phyloP scores from a whole-genome alignment of 768 basidiomycete genomes.

The Agrocybe chaxingu region DNA sequence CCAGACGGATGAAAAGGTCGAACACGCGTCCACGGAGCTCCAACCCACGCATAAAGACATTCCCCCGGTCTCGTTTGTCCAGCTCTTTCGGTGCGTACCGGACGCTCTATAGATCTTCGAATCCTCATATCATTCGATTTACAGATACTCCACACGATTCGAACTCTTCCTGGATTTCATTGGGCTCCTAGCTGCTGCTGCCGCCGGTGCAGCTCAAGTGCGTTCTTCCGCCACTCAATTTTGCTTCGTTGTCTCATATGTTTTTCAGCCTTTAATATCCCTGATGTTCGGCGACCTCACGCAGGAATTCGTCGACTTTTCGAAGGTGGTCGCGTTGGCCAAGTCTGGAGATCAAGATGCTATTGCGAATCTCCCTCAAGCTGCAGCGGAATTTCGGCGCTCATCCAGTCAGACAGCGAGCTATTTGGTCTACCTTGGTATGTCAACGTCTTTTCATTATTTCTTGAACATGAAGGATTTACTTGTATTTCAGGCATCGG shows the following conservation, averaged over 20 bases:
- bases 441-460: constrained; percentile 10
- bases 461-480: neutral
- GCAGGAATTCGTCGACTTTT: constrained; percentile 64
- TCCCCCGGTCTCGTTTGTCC: too few species aligned
- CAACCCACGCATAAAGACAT: too few species aligned
- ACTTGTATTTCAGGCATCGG: constrained; percentile 49
- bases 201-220: constrained; percentile 77
- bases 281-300: constrained; percentile 82
- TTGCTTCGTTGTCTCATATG: neutral
- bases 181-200: constrained; percentile 68
- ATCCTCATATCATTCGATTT: too few species aligned
- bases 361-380: constrained; percentile 24
- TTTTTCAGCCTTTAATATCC: constrained; percentile 63
- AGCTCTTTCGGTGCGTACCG: too few species aligned
- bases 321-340: constrained; percentile 18
- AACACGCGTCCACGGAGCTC: too few species aligned
- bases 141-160: constrained; percentile 14
- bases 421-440: constrained; percentile 66
- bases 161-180: constrained; percentile 69
- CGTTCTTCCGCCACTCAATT: constrained; percentile 6
- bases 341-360: constrained; percentile 24
- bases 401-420: constrained; percentile 53
- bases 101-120: too few species aligned
- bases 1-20: too few species aligned
- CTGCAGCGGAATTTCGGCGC: constrained; percentile 44